Percentiles rank a stretch among this genome's conserved stretches.
Evolutionary conservation across 352 stramenopile genomes (phyloP).

Genomic region (Phytopythium montanum): DNA sequence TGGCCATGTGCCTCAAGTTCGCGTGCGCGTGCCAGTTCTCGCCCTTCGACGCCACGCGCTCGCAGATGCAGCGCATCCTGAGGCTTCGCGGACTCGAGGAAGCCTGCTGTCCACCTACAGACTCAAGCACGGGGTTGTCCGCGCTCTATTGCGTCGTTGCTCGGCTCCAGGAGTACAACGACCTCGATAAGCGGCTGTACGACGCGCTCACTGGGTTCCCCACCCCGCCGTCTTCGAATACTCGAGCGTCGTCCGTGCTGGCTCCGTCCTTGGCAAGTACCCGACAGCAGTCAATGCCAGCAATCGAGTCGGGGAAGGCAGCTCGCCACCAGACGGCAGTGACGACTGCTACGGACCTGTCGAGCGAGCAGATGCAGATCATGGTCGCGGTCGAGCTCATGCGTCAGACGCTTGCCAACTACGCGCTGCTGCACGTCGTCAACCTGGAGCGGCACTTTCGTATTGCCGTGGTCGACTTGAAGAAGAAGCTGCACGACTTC

Average conservation of each 20-base stretch:
- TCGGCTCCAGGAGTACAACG: conserved; percentile 67
- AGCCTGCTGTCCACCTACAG: conserved; percentile 36
- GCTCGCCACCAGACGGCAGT: background rate
- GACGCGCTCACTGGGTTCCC: conserved; percentile 46
- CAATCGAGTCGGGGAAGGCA: background rate
- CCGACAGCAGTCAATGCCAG: background rate
- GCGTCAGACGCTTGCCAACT: conserved; percentile 62
- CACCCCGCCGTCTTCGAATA: background rate
- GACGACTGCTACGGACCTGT: background rate
- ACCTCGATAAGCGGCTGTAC: conserved; percentile 63
- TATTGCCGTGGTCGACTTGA: conserved; percentile 59
- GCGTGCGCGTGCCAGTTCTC: conserved; percentile 72
- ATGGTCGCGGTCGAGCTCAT: conserved; percentile 42
- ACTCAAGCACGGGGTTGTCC: conserved; percentile 19
- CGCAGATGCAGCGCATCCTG: conserved; percentile 65
- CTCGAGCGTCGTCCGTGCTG: background rate
- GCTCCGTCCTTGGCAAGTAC: background rate
- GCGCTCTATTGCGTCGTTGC: conserved; percentile 65
- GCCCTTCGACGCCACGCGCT: conserved; percentile 47
- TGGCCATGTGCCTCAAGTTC: conserved; percentile 64
- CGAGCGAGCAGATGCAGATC: conserved; percentile 14
- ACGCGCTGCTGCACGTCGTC: conserved; percentile 65
- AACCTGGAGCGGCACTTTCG: conserved; percentile 48
- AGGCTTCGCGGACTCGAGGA: conserved; percentile 40
- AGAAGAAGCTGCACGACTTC: conserved; percentile 76